These are phyloP conservation scores for Aspergillus pseudoglaucus DNA, from an alignment of 2,329 filamentous ascomycete species.

Conservation along the genomic window DNA sequence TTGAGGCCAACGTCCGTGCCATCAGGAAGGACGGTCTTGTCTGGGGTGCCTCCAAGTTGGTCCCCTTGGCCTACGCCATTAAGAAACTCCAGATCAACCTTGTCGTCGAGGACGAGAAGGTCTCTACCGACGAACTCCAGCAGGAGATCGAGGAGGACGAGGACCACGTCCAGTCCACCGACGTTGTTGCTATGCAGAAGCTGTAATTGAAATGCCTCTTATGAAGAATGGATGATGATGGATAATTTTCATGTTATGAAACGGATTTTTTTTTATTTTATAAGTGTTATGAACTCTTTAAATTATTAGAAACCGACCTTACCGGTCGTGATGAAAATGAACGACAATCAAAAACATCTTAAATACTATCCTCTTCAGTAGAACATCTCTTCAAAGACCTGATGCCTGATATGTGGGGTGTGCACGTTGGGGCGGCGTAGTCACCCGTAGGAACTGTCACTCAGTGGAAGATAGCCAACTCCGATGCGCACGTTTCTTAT, in stretches of 20 bases:
- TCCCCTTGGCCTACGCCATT: conserved; percentile 92
- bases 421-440: background rate
- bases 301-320: conserved; percentile 23
- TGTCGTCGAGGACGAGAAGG: conserved; percentile 94
- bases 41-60: conserved; percentile 88
- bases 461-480: conserved; percentile 8
- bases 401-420: background rate
- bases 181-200: conserved; percentile 88
- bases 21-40: conserved; percentile 92
- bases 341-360: conserved; percentile 10
- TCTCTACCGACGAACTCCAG: conserved; percentile 81
- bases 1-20: conserved; percentile 72
- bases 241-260: conserved; percentile 27
- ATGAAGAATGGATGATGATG: conserved; percentile 32
- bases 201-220: conserved; percentile 54
- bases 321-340: conserved; percentile 21
- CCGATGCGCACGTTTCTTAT: background rate
- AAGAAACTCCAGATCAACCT: conserved; percentile 99
- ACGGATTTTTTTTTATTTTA: conserved; percentile 16
- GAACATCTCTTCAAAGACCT: background rate
- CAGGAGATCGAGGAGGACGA: conserved; percentile 79
- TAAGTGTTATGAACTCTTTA: conserved; percentile 28
- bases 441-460: background rate
- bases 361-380: background rate
- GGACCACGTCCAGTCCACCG: conserved; percentile 93